These are phyloP conservation scores for Cucurbita argyrosperma DNA, from an alignment of 306 rosid species.

Conservation along the genomic window DNA sequence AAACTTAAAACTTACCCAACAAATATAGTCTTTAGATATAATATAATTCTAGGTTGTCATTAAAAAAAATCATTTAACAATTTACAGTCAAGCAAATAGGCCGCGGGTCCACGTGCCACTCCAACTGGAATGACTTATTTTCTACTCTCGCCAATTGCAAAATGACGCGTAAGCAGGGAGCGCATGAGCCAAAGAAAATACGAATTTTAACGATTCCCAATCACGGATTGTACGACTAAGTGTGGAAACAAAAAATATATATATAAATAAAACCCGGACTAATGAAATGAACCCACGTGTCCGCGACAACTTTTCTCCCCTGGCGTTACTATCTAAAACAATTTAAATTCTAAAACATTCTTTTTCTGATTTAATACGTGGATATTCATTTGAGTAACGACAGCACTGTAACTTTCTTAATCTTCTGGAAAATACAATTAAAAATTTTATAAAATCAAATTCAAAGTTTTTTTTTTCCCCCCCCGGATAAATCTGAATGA, in stretches of 20 bases:
- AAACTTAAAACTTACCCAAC: not conserved
- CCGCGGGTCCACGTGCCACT: not conserved
- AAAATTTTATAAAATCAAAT: too few relatives aligned
- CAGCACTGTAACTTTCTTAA: not conserved
- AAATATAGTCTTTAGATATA: not conserved
- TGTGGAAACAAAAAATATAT: not conserved
- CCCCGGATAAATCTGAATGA: too few relatives aligned
- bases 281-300: not conserved
- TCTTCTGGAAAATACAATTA: not conserved
- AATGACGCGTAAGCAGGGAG: not conserved
- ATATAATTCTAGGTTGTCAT: not conserved
- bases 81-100: not conserved
- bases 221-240: not conserved
- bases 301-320: not conserved
- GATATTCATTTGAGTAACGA: not conserved
- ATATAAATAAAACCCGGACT: not conserved
- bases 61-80: not conserved
- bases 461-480: too few relatives aligned
- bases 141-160: too few relatives aligned
- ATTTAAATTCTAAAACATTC: not conserved
- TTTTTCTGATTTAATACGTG: not conserved
- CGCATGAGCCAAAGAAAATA: not conserved
- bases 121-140: not conserved
- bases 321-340: not conserved
- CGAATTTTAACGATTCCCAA: not conserved